Base-by-base conservation (phyloP, 306 rosid species). In the Pyrus communis region DNA sequence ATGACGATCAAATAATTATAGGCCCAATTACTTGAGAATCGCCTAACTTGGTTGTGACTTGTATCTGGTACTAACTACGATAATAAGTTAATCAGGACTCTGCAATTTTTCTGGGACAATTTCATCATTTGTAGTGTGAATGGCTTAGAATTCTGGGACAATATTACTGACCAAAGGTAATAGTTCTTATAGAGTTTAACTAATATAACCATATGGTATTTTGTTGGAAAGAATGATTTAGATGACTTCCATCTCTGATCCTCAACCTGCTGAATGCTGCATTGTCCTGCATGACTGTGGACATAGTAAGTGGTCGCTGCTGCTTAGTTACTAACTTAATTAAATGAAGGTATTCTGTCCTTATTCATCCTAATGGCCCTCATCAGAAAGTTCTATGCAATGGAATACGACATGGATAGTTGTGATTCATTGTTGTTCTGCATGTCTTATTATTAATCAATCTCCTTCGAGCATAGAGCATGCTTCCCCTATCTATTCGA, bases 401-500 rank as follows among this genome's bases (percentile, higher is more conserved):
- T 33, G n/a, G 30, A 17, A 55, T 8, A 54, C 25, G 21, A 31
- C 9, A 10, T 46, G 71, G 45, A 61, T 69, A 17, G 55, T 17
- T 49, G 40, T 75, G 38, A 49, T 62, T 77, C 69, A 33, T 33
- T 69, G 67, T 49, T 46, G 63, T 75, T 27, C 27, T 57, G 17
- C 33, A 27, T 33, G 30, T 28, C n/a, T 33, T 43, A 62, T 59
- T 40, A 13, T 40, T 14, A 23, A 22, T 63, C 38, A 33, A 59
- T 54, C 66, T 71, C 58, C 27, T n/a, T 58, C 33, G 15, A 65
- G 76, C 21, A 25, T 42, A 40, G 49, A 46, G 46, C 64, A 22
- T 76, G 66, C 49, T 77, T 77, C 42, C 27, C 72, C 57, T 35
- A 66, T 73, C 52, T 73, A 66, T 81, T 67, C 38, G 66, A 40